Evolutionary conservation across 331 rosid species (phyloP), one percentile per base, ranked within the genome.

Genomic region (Acacia pycnantha): DNA sequence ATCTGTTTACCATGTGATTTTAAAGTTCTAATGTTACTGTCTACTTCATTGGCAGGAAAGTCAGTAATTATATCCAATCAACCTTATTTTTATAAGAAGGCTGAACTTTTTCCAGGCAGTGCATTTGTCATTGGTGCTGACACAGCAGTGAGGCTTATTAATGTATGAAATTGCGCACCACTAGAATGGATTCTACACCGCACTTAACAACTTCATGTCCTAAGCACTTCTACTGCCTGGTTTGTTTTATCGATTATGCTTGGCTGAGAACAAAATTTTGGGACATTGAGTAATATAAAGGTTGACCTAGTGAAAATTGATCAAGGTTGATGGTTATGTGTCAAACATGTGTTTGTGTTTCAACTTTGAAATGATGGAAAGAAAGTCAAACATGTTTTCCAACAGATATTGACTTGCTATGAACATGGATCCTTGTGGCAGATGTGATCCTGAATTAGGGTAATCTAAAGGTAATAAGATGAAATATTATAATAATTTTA

Each of bases 61-160:
- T 85, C 97, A 2, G 87, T 93, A 53, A 89, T 95, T 50, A 82
- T 95, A 84, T 95, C 99, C 77, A 95, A 86, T 85, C 94, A 93
- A 80, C 98, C 98, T 61, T 93, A 68, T 73, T 93, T 95, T 80
- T 90, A 93, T 68, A 92, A 93, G 91, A 95, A 93, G 90, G 97
- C 97, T 41, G 97, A 93, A 84, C 87, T 92, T 66, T 95, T 93
- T 85, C 98, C 97, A 7, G 97, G 97, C 82, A 92, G 97, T 90
- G 92, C 94, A 50, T 95, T 95, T 87, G 97, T 95, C 81, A 91
- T 93, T 85, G 98, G 99, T 26, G 97, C 88, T 50, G 99, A 95
- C 85, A 95, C 99, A 40, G 98, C 88, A 83, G 94, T 80, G 81
- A 91, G 99, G 91, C 87, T 93, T 77, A 81, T 93, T 47, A 75